phyloP scores from a whole-genome alignment of 305 asterid genomes.

The Fraxinus sp. region DNA sequence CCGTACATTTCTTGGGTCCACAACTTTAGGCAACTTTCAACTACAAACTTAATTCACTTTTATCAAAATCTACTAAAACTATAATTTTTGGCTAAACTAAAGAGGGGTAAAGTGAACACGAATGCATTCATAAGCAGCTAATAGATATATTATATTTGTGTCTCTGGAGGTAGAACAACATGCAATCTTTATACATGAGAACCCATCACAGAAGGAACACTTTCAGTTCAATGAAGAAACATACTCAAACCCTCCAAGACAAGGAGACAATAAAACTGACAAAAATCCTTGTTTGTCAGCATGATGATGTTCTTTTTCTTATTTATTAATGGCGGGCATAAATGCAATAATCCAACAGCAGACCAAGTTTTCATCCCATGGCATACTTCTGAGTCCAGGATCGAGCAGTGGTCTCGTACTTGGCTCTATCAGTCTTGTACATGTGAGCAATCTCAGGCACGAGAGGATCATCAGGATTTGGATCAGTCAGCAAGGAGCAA shows the following conservation, averaged over 20 bases:
- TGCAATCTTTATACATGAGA: neutral
- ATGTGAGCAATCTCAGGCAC: conserved; percentile 57
- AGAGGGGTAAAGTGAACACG: neutral
- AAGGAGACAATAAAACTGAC: conserved; percentile 16
- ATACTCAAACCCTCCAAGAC: conserved; percentile 1
- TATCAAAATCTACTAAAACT: neutral
- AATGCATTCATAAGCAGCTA: neutral
- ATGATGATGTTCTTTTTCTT: neutral
- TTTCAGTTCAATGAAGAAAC: neutral
- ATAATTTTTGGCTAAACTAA: neutral
- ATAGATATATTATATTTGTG: neutral
- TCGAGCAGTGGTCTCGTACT: conserved; percentile 54
- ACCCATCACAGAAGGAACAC: conserved; percentile 5
- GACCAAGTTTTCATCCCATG: conserved; percentile 32
- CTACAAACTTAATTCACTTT: neutral
- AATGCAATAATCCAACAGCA: neutral
- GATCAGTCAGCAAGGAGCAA: conserved; percentile 57
- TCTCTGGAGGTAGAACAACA: neutral
- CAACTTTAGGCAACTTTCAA: no score
- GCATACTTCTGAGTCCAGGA: conserved; percentile 59
- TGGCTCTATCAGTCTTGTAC: conserved; percentile 44
- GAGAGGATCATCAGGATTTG: conserved; percentile 56
- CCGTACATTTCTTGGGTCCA: neutral
- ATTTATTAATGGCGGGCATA: conserved; percentile 12
- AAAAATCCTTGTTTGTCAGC: conserved; percentile 22